Evolutionary conservation across 2,329 filamentous ascomycete species (phyloP).

Genomic region (Fusarium abutilonis): DNA sequence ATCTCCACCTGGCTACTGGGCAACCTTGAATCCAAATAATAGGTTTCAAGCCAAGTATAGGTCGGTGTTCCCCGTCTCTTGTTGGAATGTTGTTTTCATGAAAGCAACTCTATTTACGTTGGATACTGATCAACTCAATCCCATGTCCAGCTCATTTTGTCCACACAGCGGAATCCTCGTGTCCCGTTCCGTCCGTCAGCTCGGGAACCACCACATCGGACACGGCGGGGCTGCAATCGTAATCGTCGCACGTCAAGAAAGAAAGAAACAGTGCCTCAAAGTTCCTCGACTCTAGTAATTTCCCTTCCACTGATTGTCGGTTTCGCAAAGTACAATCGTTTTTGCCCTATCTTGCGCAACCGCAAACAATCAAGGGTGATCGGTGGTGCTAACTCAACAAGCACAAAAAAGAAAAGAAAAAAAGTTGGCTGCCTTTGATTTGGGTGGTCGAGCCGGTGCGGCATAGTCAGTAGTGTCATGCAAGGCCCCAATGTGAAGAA

Average conservation of each 20-base stretch:
- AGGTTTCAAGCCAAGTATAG: conserved; percentile 24
- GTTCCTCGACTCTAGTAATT: not conserved
- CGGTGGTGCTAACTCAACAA: not conserved
- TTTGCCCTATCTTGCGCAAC: conserved; percentile 6
- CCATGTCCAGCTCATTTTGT: conserved; percentile 34
- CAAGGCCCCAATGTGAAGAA: conserved; percentile 30
- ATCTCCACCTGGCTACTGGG: conserved; percentile 16
- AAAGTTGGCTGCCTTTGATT: conserved; percentile 6
- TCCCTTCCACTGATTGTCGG: conserved; percentile 4
- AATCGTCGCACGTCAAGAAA: conserved; percentile 16
- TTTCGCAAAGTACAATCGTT: conserved; percentile 5
- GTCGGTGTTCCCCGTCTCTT: conserved; percentile 31
- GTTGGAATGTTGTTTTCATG: conserved; percentile 30
- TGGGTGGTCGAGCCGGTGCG: conserved; percentile 16
- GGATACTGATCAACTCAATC: conserved; percentile 1
- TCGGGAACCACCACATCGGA: conserved; percentile 33
- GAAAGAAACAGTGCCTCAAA: conserved; percentile 1
- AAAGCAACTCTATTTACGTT: conserved; percentile 17
- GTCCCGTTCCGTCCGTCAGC: conserved; percentile 16
- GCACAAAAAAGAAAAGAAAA: conserved; percentile 28
- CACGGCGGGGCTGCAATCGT: conserved; percentile 28
- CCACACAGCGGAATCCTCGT: conserved; percentile 17
- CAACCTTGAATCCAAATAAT: conserved; percentile 25
- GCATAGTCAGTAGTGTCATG: conserved; percentile 41
- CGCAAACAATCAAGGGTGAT: conserved; percentile 9